Conservation (phyloP, 371 early-diverging fungal genomes). For the Mucor racemosus region DNA sequence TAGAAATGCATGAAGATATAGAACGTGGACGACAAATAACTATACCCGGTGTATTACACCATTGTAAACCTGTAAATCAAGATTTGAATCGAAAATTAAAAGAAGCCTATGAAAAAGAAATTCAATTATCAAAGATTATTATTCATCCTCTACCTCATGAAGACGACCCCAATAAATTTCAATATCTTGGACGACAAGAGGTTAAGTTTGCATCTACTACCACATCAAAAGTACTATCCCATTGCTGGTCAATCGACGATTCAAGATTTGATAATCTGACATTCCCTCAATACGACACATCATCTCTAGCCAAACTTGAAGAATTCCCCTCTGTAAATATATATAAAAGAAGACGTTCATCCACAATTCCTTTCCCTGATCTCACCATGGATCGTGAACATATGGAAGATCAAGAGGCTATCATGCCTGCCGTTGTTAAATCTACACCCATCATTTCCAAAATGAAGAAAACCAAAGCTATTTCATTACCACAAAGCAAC, state of each 20-base stretch:
- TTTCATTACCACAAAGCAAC: neutral
- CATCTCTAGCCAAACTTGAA: neutral
- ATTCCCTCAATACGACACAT: slow-evolving; percentile 6
- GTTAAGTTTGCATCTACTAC: slow-evolving; percentile 9
- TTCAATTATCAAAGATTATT: neutral
- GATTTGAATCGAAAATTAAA: slow-evolving; percentile 7
- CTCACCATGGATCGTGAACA: neutral
- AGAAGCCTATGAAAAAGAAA: slow-evolving; percentile 19
- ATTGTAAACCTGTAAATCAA: neutral
- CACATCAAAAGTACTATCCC: slow-evolving; percentile 8
- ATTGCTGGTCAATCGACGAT: slow-evolving; percentile 12
- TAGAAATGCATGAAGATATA: slow-evolving; percentile 15
- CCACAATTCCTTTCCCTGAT: neutral
- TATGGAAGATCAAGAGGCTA: neutral
- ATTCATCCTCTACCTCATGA: slow-evolving; percentile 1
- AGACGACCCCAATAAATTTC: neutral
- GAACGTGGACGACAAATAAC: neutral
- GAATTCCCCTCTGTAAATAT: slow-evolving; percentile 12
- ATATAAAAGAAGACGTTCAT: neutral
- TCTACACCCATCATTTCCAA: neutral
- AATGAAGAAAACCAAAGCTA: slow-evolving; percentile 4
- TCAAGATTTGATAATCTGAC: neutral
- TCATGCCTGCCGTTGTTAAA: neutral
- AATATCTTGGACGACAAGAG: slow-evolving; percentile 12
- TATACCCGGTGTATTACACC: slow-evolving; percentile 4